Conservation (phyloP, 2,329 filamentous ascomycete species). For the Paecilomyces niveus region DNA sequence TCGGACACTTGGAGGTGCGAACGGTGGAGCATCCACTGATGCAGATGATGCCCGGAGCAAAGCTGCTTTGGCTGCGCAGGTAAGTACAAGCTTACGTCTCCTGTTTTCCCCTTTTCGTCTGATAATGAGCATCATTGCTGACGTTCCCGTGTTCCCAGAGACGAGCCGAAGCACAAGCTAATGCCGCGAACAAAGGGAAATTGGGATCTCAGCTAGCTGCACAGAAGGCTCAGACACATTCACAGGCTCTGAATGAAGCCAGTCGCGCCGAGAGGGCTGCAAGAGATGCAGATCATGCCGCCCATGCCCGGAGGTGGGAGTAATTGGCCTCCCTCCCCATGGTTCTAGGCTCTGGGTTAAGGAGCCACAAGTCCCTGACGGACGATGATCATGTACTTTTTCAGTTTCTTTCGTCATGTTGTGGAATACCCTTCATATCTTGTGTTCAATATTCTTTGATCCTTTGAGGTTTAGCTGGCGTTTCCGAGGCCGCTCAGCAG, state of each 20-base stretch:
- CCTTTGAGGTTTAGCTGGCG: no score
- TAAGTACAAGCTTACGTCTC: slow-evolving; percentile 37
- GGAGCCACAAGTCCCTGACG: not conserved
- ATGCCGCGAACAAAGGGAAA: slow-evolving; percentile 51
- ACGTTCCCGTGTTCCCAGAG: slow-evolving; percentile 42
- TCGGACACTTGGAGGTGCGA: slow-evolving; percentile 57
- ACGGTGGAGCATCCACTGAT: slow-evolving; percentile 18
- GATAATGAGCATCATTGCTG: slow-evolving; percentile 2
- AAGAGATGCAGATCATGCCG: slow-evolving; percentile 60
- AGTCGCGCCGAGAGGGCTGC: slow-evolving; percentile 59
- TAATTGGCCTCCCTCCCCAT: slow-evolving; percentile 19
- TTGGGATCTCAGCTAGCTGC: slow-evolving; percentile 63
- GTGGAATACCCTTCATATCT: not conserved
- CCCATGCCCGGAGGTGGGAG: slow-evolving; percentile 52
- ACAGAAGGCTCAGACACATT: slow-evolving; percentile 67
- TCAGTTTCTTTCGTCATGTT: not conserved
- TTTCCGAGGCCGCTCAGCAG: no score
- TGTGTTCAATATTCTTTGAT: not conserved
- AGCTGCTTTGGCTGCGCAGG: slow-evolving; percentile 79
- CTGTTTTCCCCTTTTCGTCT: slow-evolving; percentile 3
- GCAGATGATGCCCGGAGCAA: slow-evolving; percentile 59
- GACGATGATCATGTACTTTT: not conserved
- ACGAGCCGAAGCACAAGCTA: slow-evolving; percentile 53
- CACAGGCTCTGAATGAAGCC: slow-evolving; percentile 59
- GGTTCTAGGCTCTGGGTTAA: not conserved